phyloP scores from a whole-genome alignment of 768 basidiomycete species.

The Boletellus emodensis region DNA sequence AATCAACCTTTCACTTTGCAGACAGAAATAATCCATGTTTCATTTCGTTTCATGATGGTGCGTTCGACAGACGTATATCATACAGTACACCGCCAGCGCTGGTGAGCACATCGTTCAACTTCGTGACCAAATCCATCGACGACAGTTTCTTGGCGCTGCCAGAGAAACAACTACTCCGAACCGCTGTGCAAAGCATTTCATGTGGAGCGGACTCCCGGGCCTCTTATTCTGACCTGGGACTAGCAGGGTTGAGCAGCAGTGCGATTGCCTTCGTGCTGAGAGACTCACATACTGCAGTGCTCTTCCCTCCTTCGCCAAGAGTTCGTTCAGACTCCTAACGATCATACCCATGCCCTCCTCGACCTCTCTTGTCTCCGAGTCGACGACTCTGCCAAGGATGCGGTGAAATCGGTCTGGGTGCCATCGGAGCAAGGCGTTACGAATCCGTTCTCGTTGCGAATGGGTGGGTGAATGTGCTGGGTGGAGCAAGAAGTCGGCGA shows the following conservation, averaged over 20 bases:
- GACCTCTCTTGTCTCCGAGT: slow-evolving; percentile 48
- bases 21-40: slow-evolving; percentile 7
- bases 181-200: not conserved
- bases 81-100: slow-evolving; percentile 13
- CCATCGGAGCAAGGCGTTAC: slow-evolving; percentile 67
- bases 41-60: slow-evolving; percentile 1
- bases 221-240: slow-evolving; percentile 18
- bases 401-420: slow-evolving; percentile 76
- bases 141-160: slow-evolving; percentile 13
- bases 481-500: slow-evolving; percentile 60
- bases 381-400: slow-evolving; percentile 47
- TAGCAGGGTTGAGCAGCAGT: not conserved
- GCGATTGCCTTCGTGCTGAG: not conserved
- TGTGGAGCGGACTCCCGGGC: not conserved
- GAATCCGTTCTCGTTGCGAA: slow-evolving; percentile 62
- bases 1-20: not conserved
- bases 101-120: slow-evolving; percentile 7
- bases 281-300: slow-evolving; percentile 17
- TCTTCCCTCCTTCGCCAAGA: slow-evolving; percentile 43
- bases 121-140: slow-evolving; percentile 10
- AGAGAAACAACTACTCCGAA: slow-evolving; percentile 9
- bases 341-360: slow-evolving; percentile 65
- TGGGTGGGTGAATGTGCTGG: slow-evolving; percentile 56
- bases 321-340: slow-evolving; percentile 62
- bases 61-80: slow-evolving; percentile 13